phyloP scores from a whole-genome alignment of 306 rosid genomes.

The Trifolium fragiferum region DNA sequence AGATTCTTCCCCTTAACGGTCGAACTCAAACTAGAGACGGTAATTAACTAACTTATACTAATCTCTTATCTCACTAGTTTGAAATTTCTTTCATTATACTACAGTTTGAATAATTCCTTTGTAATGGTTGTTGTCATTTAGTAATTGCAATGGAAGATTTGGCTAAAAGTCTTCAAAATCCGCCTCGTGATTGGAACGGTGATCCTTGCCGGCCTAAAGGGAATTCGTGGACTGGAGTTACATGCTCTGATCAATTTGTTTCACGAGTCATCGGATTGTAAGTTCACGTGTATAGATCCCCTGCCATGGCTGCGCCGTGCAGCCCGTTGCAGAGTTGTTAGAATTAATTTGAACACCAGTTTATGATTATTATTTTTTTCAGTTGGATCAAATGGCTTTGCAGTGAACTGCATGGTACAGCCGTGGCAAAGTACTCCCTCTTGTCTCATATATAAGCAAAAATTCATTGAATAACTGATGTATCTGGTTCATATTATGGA shows the following conservation, averaged over 20 bases:
- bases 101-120: constrained; percentile 22
- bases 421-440: neutral
- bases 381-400: neutral
- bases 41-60: constrained; percentile 37
- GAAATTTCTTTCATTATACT: constrained; percentile 33
- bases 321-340: neutral
- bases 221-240: constrained; percentile 85
- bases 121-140: constrained; percentile 41
- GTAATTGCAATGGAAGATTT: constrained; percentile 67
- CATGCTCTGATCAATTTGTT: constrained; percentile 49
- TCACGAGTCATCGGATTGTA: constrained; percentile 62
- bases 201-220: constrained; percentile 87
- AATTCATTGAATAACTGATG: too few species aligned
- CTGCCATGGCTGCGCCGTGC: neutral
- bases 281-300: constrained; percentile 41
- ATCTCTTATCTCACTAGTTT: neutral
- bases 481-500: too few species aligned
- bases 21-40: constrained; percentile 71
- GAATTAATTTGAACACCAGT: neutral
- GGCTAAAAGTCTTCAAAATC: constrained; percentile 58
- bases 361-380: neutral
- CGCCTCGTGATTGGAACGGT: constrained; percentile 84
- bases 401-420: neutral
- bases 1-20: constrained; percentile 73
- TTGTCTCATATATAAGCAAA: too few species aligned